Conservation (phyloP, 2,329 filamentous ascomycete genomes). For the Cladosporium phlei region DNA sequence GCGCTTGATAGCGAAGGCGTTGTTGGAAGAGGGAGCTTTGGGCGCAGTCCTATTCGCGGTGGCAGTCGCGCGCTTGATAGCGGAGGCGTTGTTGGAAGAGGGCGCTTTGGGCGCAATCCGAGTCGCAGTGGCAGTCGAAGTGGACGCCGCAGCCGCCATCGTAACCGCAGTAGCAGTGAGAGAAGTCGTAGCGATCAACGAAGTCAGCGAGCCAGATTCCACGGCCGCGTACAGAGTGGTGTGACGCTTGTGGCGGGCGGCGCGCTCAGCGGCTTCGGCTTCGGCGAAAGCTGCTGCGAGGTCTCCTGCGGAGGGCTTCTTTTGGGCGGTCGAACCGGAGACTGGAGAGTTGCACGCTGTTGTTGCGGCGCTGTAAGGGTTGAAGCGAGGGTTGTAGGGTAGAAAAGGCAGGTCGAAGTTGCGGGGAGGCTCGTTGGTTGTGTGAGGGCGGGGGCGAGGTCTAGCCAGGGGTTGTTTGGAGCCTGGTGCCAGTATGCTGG, state of each 20-base stretch:
- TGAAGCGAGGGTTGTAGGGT: background rate
- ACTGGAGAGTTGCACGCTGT: background rate
- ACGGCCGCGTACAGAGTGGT: constrained; percentile 6
- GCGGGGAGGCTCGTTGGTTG: background rate
- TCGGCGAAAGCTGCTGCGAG: constrained; percentile 6
- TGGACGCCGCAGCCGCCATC: background rate
- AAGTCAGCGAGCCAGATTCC: background rate
- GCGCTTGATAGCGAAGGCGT: too few species aligned
- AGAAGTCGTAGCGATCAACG: too few species aligned
- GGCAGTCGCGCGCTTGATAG: background rate
- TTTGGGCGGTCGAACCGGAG: too few species aligned
- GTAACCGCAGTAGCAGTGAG: background rate
- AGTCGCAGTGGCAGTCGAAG: background rate
- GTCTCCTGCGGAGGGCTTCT: background rate
- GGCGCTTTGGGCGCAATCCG: too few species aligned
- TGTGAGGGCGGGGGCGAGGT: constrained; percentile 7
- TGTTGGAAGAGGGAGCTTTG: too few species aligned
- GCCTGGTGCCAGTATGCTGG: background rate
- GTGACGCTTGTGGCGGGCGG: constrained; percentile 4
- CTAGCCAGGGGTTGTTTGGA: background rate
- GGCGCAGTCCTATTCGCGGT: too few species aligned
- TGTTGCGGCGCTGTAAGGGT: background rate
- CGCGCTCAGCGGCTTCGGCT: background rate
- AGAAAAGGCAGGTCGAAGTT: constrained; percentile 1
- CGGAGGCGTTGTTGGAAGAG: too few species aligned